Conservation (phyloP, 2,329 filamentous ascomycete species). For the Penicillium paneum region DNA sequence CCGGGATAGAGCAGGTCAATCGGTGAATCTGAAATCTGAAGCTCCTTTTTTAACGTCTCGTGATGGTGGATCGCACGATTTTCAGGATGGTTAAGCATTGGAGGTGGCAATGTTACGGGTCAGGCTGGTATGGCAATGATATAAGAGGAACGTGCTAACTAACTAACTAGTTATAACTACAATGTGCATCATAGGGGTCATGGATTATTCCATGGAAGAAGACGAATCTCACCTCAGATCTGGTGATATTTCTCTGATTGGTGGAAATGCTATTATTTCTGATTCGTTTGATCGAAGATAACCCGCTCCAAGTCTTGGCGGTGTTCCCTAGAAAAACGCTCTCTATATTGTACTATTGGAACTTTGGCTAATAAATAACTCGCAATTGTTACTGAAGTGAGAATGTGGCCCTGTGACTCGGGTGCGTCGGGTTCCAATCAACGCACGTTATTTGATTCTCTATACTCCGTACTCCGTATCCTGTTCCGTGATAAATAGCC, state of each 20-base stretch:
- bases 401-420: background rate
- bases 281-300: background rate
- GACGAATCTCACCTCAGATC: constrained; percentile 9
- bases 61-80: background rate
- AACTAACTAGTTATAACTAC: too few relatives aligned
- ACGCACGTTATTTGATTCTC: background rate
- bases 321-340: background rate
- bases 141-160: background rate
- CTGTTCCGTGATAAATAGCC: background rate
- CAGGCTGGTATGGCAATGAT: background rate
- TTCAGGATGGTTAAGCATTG: background rate
- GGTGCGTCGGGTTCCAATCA: background rate
- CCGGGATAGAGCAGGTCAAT: background rate
- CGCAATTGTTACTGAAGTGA: background rate
- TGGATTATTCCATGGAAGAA: background rate
- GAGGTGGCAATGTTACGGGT: background rate
- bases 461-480: too few relatives aligned
- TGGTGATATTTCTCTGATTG: background rate
- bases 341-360: too few relatives aligned
- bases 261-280: background rate
- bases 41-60: background rate
- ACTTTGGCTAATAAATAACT: background rate
- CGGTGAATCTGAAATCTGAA: background rate
- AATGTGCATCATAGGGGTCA: background rate
- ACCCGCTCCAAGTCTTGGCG: background rate